Evolutionary conservation across 257 asterid genomes (phyloP).

Genomic region (Ophiorrhiza pumila): DNA sequence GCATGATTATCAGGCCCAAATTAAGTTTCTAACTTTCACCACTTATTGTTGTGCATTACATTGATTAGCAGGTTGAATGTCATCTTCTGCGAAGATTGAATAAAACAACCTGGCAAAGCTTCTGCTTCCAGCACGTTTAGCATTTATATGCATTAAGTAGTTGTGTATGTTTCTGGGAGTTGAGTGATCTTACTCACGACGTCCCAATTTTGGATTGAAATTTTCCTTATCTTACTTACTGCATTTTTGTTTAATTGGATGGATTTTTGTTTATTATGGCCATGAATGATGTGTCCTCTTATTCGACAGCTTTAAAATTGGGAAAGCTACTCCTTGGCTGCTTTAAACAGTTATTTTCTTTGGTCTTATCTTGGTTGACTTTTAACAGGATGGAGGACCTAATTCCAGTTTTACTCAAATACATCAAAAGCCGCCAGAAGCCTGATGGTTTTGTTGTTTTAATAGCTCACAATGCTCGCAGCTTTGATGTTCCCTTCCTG

Average conservation of each 20-base stretch:
- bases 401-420: slow-evolving; percentile 67
- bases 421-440: slow-evolving; percentile 66
- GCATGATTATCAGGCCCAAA: neutral
- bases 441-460: slow-evolving; percentile 76
- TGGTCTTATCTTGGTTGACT: slow-evolving; percentile 16
- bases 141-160: neutral
- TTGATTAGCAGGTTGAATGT: neutral
- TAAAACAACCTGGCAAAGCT: neutral
- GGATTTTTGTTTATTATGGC: neutral
- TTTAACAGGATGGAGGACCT: slow-evolving; percentile 89
- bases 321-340: neutral
- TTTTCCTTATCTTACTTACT: too few relatives aligned
- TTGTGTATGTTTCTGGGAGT: too few relatives aligned
- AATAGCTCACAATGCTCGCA: slow-evolving; percentile 75
- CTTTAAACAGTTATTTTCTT: neutral
- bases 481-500: slow-evolving; percentile 81
- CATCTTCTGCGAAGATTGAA: neutral
- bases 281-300: neutral
- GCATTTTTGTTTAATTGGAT: neutral
- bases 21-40: neutral
- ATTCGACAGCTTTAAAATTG: neutral
- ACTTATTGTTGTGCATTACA: neutral
- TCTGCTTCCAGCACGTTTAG: neutral
- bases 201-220: too few relatives aligned
- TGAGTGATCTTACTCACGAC: too few relatives aligned